Conservation (phyloP, 148 eudicot genomes). For the Polygonum maritimum region DNA sequence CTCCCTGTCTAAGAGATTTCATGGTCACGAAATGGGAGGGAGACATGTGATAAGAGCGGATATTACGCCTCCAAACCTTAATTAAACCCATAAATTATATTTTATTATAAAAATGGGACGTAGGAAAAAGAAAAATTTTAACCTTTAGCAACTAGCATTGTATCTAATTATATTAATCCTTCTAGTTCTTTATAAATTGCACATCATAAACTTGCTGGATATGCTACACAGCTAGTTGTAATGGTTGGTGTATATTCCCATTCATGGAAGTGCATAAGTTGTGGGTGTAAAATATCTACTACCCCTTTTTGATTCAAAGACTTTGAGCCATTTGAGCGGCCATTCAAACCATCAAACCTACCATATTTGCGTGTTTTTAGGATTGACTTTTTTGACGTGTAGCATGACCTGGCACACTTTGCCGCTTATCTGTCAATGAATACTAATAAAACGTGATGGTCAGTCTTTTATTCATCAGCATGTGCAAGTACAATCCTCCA, state of each 20-base stretch:
- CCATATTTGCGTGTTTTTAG: neutral
- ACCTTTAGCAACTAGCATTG: neutral
- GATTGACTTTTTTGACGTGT: slow-evolving; percentile 1
- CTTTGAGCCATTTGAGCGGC: neutral
- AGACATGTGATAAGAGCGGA: neutral
- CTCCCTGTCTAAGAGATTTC: neutral
- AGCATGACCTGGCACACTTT: neutral
- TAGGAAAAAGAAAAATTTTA: neutral
- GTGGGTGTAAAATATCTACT: neutral
- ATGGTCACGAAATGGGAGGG: neutral
- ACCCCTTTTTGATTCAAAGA: too few relatives aligned
- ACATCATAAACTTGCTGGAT: neutral
- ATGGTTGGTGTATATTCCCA: neutral
- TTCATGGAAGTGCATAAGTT: neutral
- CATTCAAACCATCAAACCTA: slow-evolving; percentile 7
- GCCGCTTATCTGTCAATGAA: neutral
- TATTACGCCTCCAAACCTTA: slow-evolving; percentile 8
- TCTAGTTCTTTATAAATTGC: neutral
- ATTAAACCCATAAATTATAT: neutral
- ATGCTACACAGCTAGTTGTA: neutral
- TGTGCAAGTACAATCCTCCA: neutral
- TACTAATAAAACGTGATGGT: neutral
- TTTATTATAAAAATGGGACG: neutral
- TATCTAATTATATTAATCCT: neutral
- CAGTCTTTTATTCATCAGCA: neutral